Percentiles rank a stretch among this genome's conserved stretches.
Conservation (phyloP, 192 early-diverging fungal genomes). For the Backusella australiensis region DNA sequence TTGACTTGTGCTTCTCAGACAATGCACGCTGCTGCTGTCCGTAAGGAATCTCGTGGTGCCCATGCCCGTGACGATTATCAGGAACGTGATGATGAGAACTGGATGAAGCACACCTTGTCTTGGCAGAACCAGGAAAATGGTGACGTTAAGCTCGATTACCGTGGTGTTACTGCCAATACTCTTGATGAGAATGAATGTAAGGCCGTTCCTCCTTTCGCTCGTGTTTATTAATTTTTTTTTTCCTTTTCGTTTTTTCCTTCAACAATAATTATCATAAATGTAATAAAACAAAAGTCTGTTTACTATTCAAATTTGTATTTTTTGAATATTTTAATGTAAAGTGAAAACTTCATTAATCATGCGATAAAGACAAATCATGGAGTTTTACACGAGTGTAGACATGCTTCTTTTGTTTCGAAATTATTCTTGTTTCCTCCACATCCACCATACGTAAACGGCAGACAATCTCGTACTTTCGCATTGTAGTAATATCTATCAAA, state of each 20-base stretch:
- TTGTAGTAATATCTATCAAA: no score
- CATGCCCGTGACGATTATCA: slow-evolving; percentile 96
- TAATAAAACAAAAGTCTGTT: slow-evolving; percentile 3
- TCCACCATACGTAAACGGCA: no score
- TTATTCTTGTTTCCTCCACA: no score
- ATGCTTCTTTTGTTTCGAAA: no score
- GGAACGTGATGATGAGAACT: slow-evolving; percentile 85
- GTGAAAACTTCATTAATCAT: no score
- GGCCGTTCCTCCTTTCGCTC: slow-evolving; percentile 83
- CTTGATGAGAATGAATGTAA: slow-evolving; percentile 94
- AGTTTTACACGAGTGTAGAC: no score
- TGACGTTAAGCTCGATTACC: slow-evolving; percentile 78
- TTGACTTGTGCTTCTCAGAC: slow-evolving; percentile 95
- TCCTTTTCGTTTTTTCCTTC: slow-evolving; percentile 8
- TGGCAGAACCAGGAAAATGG: slow-evolving; percentile 83
- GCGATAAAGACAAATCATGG: no score
- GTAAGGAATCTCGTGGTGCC: slow-evolving; percentile 97
- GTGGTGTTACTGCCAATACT: slow-evolving; percentile 75
- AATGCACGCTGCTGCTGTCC: slow-evolving; percentile 81
- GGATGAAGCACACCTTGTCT: slow-evolving; percentile 99
- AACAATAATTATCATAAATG: neutral
- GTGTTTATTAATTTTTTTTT: slow-evolving; percentile 69
- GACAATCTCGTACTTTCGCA: no score
- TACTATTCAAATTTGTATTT: neutral
- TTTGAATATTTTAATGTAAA: neutral